phyloP scores from a whole-genome alignment of 75 land plant species.

The Pinus tabuliformis region DNA sequence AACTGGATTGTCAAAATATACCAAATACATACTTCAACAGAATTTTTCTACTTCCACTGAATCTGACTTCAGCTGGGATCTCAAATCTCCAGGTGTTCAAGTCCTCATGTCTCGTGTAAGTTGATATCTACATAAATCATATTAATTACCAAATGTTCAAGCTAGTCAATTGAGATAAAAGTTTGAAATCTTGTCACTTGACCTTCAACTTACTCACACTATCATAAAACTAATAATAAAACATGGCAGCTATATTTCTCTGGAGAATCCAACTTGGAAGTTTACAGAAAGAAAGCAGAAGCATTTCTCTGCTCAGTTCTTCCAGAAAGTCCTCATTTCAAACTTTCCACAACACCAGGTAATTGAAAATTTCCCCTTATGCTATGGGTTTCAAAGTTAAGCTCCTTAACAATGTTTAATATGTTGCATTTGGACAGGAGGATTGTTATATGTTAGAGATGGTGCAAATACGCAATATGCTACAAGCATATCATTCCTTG shows the following conservation, averaged over 20 bases:
- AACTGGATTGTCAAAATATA: conserved; percentile 30
- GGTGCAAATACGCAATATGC: conserved; percentile 94
- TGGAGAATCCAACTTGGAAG: conserved; percentile 42
- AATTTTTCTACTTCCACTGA: conserved; percentile 29
- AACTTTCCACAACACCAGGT: conserved; percentile 71
- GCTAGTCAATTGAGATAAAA: too few species aligned
- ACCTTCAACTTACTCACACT: too few species aligned
- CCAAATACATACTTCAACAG: conserved; percentile 44
- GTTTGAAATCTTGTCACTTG: too few species aligned
- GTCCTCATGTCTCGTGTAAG: conserved; percentile 50
- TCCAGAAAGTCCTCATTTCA: conserved; percentile 60
- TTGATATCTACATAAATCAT: background rate
- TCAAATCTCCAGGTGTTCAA: conserved; percentile 69
- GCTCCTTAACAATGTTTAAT: too few species aligned
- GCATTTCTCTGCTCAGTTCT: conserved; percentile 67
- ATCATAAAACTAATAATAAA: too few species aligned
- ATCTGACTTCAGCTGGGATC: conserved; percentile 73
- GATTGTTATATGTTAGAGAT: conserved; percentile 72
- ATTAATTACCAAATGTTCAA: too few species aligned
- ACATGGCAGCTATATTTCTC: conserved; percentile 43
- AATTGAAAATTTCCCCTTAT: background rate
- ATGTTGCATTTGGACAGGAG: conserved; percentile 28
- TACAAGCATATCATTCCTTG: conserved; percentile 57
- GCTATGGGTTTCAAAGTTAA: too few species aligned
- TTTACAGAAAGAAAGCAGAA: conserved; percentile 62